Evolutionary conservation across 306 rosid genomes (phyloP).

Genomic region (Vachellia pachyceras): DNA sequence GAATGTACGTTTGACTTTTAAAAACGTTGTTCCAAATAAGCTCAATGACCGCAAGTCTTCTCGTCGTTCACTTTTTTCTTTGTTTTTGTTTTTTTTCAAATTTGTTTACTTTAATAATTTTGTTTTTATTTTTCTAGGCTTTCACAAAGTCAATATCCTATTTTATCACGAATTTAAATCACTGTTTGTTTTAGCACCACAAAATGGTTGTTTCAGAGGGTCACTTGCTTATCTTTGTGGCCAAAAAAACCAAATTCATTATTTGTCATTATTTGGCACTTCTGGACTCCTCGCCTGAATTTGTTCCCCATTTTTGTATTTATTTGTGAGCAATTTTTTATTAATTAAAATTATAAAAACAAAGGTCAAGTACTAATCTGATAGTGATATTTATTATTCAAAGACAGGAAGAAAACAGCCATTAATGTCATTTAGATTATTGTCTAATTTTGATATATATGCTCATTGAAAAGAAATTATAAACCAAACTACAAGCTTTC

Average conservation of each 20-base stretch:
- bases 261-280: not conserved
- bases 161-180: not conserved
- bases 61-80: not conserved
- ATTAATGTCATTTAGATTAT: not conserved
- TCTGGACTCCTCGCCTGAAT: not conserved
- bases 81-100: not conserved
- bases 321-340: not conserved
- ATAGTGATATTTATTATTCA: not conserved
- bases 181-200: not conserved
- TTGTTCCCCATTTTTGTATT: not conserved
- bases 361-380: not conserved
- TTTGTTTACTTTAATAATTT: not conserved
- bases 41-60: not conserved
- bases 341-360: not conserved
- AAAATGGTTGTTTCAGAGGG: not conserved
- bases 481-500: not conserved
- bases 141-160: not conserved
- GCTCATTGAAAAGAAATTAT: not conserved
- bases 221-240: not conserved
- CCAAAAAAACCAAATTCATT: too few species aligned
- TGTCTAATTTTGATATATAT: not conserved
- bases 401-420: slow-evolving; percentile 2
- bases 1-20: too few species aligned
- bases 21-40: too few species aligned
- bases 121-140: not conserved